phyloP scores from a whole-genome alignment of 106 monocot species.

The Dendrobium officinale region DNA sequence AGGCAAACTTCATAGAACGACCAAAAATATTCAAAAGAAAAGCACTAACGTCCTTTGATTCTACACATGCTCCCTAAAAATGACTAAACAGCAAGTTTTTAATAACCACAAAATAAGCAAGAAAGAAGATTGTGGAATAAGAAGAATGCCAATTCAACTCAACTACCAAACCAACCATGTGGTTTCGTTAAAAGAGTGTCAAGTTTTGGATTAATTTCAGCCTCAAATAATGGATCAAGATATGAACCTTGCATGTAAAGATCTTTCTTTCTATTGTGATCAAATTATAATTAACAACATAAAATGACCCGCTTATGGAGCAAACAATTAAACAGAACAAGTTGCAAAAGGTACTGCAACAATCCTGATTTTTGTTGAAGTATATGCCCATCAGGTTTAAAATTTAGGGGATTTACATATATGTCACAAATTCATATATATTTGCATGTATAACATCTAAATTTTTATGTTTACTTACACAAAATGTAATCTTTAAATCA shows the following conservation, averaged over 20 bases:
- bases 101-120: background rate
- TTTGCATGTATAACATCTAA: too few species aligned
- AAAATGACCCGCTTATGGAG: background rate
- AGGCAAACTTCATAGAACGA: background rate
- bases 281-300: background rate
- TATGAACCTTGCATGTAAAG: background rate
- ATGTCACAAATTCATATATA: too few species aligned
- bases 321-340: background rate
- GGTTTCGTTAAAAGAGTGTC: too few species aligned
- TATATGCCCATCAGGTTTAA: background rate
- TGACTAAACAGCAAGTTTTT: background rate
- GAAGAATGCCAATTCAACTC: background rate
- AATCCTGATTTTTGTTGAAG: too few species aligned
- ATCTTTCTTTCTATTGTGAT: background rate
- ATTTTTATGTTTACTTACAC: too few species aligned
- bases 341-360: too few species aligned
- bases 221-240: background rate
- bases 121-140: background rate
- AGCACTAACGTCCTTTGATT: background rate
- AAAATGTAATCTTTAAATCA: too few species aligned
- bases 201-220: too few species aligned
- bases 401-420: too few species aligned
- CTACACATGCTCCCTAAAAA: background rate
- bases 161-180: background rate
- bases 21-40: background rate